Evolutionary conservation across 2,329 filamentous ascomycete genomes (phyloP).

Genomic region (Apiospora kogelbergensis): DNA sequence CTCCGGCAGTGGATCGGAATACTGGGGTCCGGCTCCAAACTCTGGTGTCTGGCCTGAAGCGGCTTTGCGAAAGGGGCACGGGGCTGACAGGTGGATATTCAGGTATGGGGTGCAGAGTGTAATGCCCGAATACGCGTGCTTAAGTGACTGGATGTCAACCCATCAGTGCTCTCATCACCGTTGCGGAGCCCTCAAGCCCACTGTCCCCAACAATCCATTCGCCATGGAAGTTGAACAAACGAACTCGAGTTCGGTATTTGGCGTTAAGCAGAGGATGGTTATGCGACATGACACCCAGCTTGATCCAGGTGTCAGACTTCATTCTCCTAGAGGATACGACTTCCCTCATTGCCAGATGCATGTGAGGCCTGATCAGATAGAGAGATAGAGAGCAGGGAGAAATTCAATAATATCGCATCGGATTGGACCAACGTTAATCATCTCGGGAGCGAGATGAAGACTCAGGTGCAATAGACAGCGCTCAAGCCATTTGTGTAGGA

Average conservation of each 20-base stretch:
- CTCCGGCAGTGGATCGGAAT: slow-evolving; percentile 7
- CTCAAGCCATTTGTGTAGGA: not conserved
- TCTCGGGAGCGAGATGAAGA: not conserved
- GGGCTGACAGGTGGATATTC: not conserved
- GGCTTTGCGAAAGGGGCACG: not conserved
- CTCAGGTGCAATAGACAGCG: not conserved
- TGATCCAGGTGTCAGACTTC: not conserved
- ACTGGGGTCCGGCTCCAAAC: not conserved
- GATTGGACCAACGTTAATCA: not conserved
- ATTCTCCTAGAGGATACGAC: not conserved
- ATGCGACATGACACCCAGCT: not conserved
- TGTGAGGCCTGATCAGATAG: not conserved
- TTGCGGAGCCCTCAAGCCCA: not conserved
- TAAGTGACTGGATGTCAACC: not conserved
- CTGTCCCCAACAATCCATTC: not conserved
- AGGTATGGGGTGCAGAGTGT: not conserved
- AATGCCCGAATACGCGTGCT: not conserved
- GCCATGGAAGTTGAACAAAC: not conserved
- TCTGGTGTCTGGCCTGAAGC: not conserved
- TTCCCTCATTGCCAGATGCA: not conserved
- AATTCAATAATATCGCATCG: not conserved
- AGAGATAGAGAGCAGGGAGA: not conserved
- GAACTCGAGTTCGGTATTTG: not conserved
- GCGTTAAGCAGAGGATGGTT: not conserved
- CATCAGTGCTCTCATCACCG: not conserved